Base-by-base conservation (phyloP, 139 green algal genomes). In the Tetratostichococcus sp. region DNA sequence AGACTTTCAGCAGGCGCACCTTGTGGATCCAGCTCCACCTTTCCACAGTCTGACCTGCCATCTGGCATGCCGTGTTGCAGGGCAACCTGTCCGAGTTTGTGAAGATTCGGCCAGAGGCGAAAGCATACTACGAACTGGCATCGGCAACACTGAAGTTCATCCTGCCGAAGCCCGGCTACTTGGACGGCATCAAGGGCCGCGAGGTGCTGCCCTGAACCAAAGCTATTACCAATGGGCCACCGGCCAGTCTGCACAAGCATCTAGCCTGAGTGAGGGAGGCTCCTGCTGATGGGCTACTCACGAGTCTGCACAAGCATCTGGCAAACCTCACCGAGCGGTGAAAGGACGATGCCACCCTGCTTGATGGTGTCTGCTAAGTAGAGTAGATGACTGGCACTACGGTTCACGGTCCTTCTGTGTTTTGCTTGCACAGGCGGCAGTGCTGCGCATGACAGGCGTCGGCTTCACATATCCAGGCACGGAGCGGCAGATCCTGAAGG, bases 1-100 rank as follows among this genome's bases (percentile, higher is more conserved):
- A n/a, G n/a, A n/a, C n/a, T n/a, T n/a, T n/a, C n/a, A n/a, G n/a
- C n/a, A n/a, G n/a, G n/a, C n/a, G n/a, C n/a, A n/a, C n/a, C n/a
- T 50, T 50, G 39, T 11, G 39, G 8, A 21, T 6, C 39, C 6
- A 50, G 39, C 39, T 6, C 39, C 8, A 50, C 8, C 8, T 11
- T 11, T 6, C 6, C 39, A 50, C 39, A 6, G 8, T 50, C 39
- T 50, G 39, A 21, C 39, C 11, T 50, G 39, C 39, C 6, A 21
- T 50, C 8, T 21, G 11, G 39, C 39, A 50, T 50, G 39, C 39
- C 39, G 8, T 50, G 39, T 26, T 58, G 28, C 73, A 77, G 39
- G 89, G 89, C 77, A 94, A 94, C 85, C 83, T 94, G 35, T 86
- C 78, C 1, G 87, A 90, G 78, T 92, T 93, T 81, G 85, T 94